phyloP scores from a whole-genome alignment of 2,329 filamentous ascomycete species.

The Apiospora malaysiana region DNA sequence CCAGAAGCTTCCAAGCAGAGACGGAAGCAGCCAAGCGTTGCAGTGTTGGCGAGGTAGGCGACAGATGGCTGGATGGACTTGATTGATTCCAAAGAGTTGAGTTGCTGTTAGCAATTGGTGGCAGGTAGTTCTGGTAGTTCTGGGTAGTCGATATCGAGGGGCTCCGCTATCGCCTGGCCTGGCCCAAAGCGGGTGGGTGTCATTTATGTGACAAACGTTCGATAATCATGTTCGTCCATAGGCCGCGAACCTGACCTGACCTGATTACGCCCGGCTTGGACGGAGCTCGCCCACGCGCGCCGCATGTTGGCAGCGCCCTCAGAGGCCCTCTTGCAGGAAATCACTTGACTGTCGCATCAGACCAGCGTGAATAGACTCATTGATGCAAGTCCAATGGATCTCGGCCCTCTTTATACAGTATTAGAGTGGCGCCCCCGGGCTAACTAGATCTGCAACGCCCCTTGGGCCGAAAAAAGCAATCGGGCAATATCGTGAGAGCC shows the following conservation, averaged over 20 bases:
- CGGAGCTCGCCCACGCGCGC: background rate
- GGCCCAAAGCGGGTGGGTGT: slow-evolving; percentile 3
- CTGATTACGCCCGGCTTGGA: slow-evolving; percentile 2
- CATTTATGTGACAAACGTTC: slow-evolving; percentile 8
- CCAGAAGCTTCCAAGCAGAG: background rate
- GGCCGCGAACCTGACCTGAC: background rate
- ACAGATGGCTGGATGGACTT: too few relatives aligned
- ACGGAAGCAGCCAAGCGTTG: slow-evolving; percentile 3
- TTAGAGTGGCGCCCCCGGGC: slow-evolving; percentile 5
- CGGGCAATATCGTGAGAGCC: slow-evolving; percentile 20
- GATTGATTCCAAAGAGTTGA: too few relatives aligned
- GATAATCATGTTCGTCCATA: slow-evolving; percentile 4
- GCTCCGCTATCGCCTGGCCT: slow-evolving; percentile 11
- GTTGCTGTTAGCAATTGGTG: background rate
- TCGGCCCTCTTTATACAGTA: slow-evolving; percentile 18
- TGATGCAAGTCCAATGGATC: background rate
- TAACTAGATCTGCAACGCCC: slow-evolving; percentile 9
- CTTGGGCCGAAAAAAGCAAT: slow-evolving; percentile 11
- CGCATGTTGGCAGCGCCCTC: background rate
- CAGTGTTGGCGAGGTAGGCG: background rate
- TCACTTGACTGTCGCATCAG: slow-evolving; percentile 4
- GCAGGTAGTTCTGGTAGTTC: background rate
- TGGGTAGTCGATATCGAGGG: background rate
- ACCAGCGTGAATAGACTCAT: background rate
- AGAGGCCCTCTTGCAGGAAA: background rate